Evolutionary conservation across 768 basidiomycete genomes (phyloP).

Genomic region (Lyophyllum decastes): DNA sequence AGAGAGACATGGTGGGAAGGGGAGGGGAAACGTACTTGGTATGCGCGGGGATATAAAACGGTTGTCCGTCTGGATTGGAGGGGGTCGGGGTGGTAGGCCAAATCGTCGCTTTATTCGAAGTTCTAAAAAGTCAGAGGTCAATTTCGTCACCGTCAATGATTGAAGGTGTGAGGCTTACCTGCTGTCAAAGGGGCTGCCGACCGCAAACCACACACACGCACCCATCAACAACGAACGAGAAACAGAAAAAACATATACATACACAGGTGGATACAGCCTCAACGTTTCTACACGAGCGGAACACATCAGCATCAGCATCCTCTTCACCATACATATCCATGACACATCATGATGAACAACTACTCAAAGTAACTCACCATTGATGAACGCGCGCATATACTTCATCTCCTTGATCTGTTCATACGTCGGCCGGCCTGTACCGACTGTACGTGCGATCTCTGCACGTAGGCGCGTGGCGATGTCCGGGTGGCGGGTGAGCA

Average conservation of each 20-base stretch:
- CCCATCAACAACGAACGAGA: neutral
- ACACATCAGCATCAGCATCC: too few species aligned
- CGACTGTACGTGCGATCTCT: constrained; percentile 50
- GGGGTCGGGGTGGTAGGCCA: constrained; percentile 18
- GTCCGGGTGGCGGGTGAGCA: constrained; percentile 53
- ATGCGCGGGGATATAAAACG: constrained; percentile 41
- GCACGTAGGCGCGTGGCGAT: constrained; percentile 46
- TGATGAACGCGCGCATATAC: constrained; percentile 58
- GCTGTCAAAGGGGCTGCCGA: constrained; percentile 37
- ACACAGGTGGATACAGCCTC: constrained; percentile 55
- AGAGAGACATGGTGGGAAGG: neutral
- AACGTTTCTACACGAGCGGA: constrained; percentile 42
- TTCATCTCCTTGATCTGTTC: constrained; percentile 61
- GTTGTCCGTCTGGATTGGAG: constrained; percentile 31
- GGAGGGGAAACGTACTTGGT: constrained; percentile 24
- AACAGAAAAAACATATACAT: constrained; percentile 16
- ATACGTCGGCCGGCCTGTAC: constrained; percentile 47
- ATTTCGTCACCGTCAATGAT: neutral
- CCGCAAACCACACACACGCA: neutral
- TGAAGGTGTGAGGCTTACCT: constrained; percentile 17
- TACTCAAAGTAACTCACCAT: constrained; percentile 37
- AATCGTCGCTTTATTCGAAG: constrained; percentile 23
- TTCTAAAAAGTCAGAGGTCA: constrained; percentile 14
- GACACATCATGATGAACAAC: too few species aligned
- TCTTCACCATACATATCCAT: too few species aligned